These are phyloP conservation scores for Gossypium australe DNA, from an alignment of 345 rosid species.

Conservation along the genomic window DNA sequence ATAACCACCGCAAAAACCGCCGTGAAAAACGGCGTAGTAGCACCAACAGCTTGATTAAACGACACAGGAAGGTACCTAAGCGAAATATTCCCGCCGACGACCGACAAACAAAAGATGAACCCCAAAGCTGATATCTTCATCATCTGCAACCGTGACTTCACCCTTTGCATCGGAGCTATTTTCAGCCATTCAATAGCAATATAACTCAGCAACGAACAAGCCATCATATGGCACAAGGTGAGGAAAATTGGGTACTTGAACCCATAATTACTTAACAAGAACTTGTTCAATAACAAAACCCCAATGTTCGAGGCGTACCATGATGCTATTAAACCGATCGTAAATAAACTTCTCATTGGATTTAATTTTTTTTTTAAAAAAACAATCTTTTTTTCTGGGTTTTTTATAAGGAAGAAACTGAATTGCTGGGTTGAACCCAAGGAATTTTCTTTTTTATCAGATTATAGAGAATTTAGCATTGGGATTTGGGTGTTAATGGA, in stretches of 20 bases:
- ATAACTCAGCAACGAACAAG: slow-evolving; percentile 59
- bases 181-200: slow-evolving; percentile 46
- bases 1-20: slow-evolving; percentile 36
- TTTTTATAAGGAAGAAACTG: not conserved
- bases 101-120: slow-evolving; percentile 37
- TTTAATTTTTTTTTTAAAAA: not conserved
- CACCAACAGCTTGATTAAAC: slow-evolving; percentile 46
- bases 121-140: slow-evolving; percentile 40
- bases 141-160: slow-evolving; percentile 28
- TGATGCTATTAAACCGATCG: slow-evolving; percentile 45
- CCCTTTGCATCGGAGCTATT: slow-evolving; percentile 28
- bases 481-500: not conserved
- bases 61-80: slow-evolving; percentile 45
- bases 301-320: slow-evolving; percentile 71
- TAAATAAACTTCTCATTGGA: slow-evolving; percentile 11
- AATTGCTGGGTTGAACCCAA: not conserved
- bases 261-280: slow-evolving; percentile 54
- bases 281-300: slow-evolving; percentile 60
- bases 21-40: slow-evolving; percentile 48
- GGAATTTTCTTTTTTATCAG: not conserved
- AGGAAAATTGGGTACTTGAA: slow-evolving; percentile 74
- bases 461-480: not conserved
- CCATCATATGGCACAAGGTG: slow-evolving; percentile 74
- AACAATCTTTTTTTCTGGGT: not conserved
- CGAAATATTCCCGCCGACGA: slow-evolving; percentile 43